phyloP scores from a whole-genome alignment of 2,329 filamentous ascomycete species.

The Pleomassaria siparia region DNA sequence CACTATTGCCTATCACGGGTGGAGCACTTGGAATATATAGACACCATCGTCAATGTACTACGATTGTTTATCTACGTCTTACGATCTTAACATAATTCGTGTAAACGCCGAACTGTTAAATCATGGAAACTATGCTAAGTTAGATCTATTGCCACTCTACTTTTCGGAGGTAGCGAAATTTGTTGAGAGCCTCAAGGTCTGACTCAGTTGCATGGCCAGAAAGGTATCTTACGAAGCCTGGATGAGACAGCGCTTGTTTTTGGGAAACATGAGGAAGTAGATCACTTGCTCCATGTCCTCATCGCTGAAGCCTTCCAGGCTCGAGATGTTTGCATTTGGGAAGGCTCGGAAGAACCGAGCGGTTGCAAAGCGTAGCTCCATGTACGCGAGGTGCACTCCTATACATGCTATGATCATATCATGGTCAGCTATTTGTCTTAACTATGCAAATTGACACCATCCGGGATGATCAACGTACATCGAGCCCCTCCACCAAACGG shows the following conservation, averaged over 20 bases:
- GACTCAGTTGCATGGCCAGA: too few relatives aligned
- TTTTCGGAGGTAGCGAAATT: too few relatives aligned
- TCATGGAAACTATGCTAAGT: too few relatives aligned
- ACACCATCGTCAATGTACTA: too few relatives aligned
- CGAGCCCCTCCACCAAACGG: conserved; percentile 11
- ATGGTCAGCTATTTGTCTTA: not conserved
- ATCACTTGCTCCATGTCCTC: conserved; percentile 14
- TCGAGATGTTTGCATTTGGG: conserved; percentile 14
- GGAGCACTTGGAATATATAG: too few relatives aligned
- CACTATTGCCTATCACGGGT: too few relatives aligned
- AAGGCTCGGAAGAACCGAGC: conserved; percentile 18
- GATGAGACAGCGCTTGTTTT: conserved; percentile 14
- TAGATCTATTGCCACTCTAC: too few relatives aligned
- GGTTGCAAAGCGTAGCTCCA: conserved; percentile 16
- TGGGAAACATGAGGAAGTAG: conserved; percentile 16
- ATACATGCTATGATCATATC: conserved; percentile 14
- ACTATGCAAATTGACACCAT: not conserved
- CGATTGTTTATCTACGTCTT: too few relatives aligned
- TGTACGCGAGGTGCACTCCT: conserved; percentile 20
- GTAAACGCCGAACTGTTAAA: too few relatives aligned
- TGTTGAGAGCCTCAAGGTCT: too few relatives aligned
- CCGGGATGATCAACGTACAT: not conserved
- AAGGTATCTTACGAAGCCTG: conserved; percentile 5
- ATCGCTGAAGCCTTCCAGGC: conserved; percentile 12
- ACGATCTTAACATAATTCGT: too few relatives aligned